Evolutionary conservation across 306 rosid species (phyloP), one percentile per base, ranked within the genome.

Genomic region (Ormosia semicastrata): DNA sequence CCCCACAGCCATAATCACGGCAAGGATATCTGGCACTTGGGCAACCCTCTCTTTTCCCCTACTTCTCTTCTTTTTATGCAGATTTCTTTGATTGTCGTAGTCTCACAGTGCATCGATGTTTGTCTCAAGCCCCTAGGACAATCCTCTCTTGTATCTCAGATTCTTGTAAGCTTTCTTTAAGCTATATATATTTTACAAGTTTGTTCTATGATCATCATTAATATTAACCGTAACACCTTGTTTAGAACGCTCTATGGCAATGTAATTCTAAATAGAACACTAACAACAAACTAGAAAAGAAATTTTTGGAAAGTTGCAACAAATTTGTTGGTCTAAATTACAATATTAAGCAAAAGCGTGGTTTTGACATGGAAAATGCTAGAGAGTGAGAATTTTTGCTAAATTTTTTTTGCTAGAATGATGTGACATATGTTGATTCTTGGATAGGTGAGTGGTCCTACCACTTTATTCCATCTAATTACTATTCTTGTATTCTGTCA

Each of bases 51-150:
- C 0, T 3, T 30, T 3, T 84, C 94, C 70, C 65, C 89, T 3
- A 57, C 94, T 7, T 18, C 85, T 57, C 92, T 93, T 72, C 69
- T 93, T 47, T 70, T 93, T 49, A 0, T 89, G 81, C 97, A 93
- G 72, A 58, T 86, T 11, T 86, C 91, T 69, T 7, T 76, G 34
- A 81, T 91, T 60, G 63, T 83, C 53, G 0, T 88, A 0, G 76
- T 66, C 32, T 64, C 94, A 2, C 89, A 84, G 66, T 24, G 81
- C 29, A 56, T 89, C 9, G 58, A 85, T 40, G 0, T 47, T 41
- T 71, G 80, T 54, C 87, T 93, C 68, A 85, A 2, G 68, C 92
- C 90, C 12, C 34, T 93, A 8, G 95, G 97, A 47, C 97, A 92
- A 73, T 84, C 94, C 81, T 64, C 85, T 30, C 41, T 91, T 54